phyloP scores from a whole-genome alignment of 192 early-diverging fungal species.

The Powellomyces hirtus region DNA sequence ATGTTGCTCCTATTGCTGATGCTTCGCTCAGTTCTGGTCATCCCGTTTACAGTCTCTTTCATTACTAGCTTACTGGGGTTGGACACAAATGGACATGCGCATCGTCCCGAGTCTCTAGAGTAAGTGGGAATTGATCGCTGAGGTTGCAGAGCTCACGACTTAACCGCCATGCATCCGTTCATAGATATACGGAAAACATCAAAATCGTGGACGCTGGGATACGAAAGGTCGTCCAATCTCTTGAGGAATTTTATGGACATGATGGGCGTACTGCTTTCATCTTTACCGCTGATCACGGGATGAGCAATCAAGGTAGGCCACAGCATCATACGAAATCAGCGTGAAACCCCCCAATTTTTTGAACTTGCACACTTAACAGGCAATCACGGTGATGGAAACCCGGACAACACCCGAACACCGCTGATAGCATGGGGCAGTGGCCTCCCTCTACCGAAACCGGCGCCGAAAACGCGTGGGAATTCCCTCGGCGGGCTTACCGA shows the following conservation, averaged over 20 bases:
- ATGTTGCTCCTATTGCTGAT: not conserved
- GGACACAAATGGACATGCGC: conserved; percentile 92
- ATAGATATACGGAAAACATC: conserved; percentile 81
- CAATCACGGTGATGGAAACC: conserved; percentile 92
- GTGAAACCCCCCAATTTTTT: too few relatives aligned
- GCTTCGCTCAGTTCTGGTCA: not conserved
- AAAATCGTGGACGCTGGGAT: conserved; percentile 77
- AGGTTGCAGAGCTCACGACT: not conserved
- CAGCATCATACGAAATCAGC: too few relatives aligned
- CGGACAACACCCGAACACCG: conserved; percentile 92
- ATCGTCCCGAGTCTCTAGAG: conserved; percentile 78
- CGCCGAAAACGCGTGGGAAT: conserved; percentile 1
- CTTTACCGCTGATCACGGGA: conserved; percentile 96
- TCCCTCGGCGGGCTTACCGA: conserved; percentile 42
- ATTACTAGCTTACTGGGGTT: conserved; percentile 72
- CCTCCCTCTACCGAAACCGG: conserved; percentile 64
- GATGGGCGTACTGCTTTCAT: conserved; percentile 84
- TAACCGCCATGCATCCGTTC: not conserved
- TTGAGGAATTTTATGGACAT: conserved; percentile 73
- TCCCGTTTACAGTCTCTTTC: not conserved
- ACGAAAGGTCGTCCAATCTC: conserved; percentile 59
- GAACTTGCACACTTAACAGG: conserved; percentile 46
- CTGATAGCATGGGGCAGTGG: conserved; percentile 95
- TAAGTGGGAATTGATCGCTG: not conserved
- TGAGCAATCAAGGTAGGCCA: conserved; percentile 81